phyloP scores from a whole-genome alignment of 257 asterid genomes.

The Petunia axillaris region DNA sequence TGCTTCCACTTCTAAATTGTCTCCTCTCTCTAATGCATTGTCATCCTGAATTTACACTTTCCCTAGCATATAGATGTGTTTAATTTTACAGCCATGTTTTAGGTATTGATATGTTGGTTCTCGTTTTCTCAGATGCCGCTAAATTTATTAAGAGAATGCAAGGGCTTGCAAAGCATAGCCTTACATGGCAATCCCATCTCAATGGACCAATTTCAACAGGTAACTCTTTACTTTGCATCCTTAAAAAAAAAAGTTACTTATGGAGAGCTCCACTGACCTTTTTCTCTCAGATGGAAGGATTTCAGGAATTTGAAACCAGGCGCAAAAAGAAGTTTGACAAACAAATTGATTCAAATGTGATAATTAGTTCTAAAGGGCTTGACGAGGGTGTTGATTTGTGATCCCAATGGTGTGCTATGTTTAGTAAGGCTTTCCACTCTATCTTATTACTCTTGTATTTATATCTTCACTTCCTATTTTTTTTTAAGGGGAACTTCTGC shows the following conservation, averaged over 20 bases:
- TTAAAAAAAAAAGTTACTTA: background rate
- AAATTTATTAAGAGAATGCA: conserved; percentile 78
- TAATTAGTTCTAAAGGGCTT: conserved; percentile 92
- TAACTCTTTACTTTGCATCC: conserved; percentile 25
- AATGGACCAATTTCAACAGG: conserved; percentile 92
- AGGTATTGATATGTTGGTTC: conserved; percentile 19
- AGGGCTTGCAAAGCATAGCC: conserved; percentile 76
- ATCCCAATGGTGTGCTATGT: conserved; percentile 12
- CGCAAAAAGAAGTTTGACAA: conserved; percentile 90
- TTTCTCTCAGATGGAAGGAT: conserved; percentile 78
- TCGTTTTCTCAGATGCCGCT: conserved; percentile 66
- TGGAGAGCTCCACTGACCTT: background rate
- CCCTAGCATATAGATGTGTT: background rate
- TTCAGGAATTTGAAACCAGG: conserved; percentile 79
- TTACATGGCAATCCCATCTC: conserved; percentile 94
- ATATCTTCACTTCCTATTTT: background rate
- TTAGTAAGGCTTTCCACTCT: background rate
- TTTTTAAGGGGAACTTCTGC: background rate
- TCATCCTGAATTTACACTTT: background rate
- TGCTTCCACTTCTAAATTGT: background rate
- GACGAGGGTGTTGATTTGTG: conserved; percentile 91
- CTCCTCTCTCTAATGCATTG: background rate
- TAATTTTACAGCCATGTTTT: background rate
- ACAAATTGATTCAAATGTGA: conserved; percentile 88
- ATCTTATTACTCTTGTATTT: conserved; percentile 13